Conservation (phyloP, 768 basidiomycete species). For the Termitomyces sp. region DNA sequence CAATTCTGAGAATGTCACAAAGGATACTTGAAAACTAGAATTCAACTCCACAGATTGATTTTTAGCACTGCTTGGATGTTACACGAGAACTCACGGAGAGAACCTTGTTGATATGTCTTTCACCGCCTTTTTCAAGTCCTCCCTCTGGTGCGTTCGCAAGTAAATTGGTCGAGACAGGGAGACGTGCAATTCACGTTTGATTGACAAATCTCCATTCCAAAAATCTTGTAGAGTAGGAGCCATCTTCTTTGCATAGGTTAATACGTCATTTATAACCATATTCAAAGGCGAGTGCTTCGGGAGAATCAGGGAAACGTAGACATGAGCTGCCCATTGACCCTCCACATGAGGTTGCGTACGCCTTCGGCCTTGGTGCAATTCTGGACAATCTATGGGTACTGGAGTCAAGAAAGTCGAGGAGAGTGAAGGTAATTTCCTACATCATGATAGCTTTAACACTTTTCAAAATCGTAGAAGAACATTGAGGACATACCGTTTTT, state of each 20-base stretch:
- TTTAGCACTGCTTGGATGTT: not conserved
- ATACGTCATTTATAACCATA: slow-evolving; percentile 39
- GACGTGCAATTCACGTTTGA: slow-evolving; percentile 60
- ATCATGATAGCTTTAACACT: not conserved
- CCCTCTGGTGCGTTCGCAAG: slow-evolving; percentile 73
- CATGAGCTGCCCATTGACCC: slow-evolving; percentile 79
- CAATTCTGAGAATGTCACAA: slow-evolving; percentile 65
- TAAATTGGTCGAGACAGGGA: slow-evolving; percentile 83
- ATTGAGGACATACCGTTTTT: slow-evolving; percentile 34
- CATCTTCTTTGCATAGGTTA: slow-evolving; percentile 35
- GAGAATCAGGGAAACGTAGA: slow-evolving; percentile 63
- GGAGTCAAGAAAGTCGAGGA: slow-evolving; percentile 41
- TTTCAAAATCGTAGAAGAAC: not conserved
- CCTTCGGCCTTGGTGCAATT: slow-evolving; percentile 78
- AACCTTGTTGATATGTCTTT: slow-evolving; percentile 42
- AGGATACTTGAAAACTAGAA: slow-evolving; percentile 66
- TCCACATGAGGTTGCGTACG: slow-evolving; percentile 77
- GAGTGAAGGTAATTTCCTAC: slow-evolving; percentile 61
- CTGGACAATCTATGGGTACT: slow-evolving; percentile 64
- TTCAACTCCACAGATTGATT: not conserved
- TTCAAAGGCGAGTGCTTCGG: slow-evolving; percentile 38
- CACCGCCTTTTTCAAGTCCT: slow-evolving; percentile 63
- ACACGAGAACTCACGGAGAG: slow-evolving; percentile 35
- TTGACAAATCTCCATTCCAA: slow-evolving; percentile 19
- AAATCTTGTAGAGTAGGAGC: slow-evolving; percentile 47